Evolutionary conservation across 2,329 filamentous ascomycete species (phyloP).

Genomic region (Nigrospora oryzae): DNA sequence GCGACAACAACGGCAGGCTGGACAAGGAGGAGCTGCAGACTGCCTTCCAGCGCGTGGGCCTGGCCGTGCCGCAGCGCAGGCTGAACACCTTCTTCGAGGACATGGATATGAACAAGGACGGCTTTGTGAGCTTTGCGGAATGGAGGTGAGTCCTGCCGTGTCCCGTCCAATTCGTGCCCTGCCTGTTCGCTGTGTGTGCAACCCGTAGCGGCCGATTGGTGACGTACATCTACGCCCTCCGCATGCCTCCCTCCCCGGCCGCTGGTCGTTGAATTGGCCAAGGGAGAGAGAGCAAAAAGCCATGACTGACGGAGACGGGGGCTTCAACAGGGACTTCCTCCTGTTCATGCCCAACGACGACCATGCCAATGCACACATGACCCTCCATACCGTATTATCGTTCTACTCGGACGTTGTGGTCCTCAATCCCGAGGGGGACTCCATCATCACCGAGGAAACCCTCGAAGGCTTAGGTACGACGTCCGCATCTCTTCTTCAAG

Average conservation of each 20-base stretch:
- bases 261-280: too few species aligned
- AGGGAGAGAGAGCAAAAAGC: too few species aligned
- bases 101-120: slow-evolving; percentile 84
- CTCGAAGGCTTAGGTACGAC: slow-evolving; percentile 91
- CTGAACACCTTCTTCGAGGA: slow-evolving; percentile 81
- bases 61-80: slow-evolving; percentile 69
- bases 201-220: too few species aligned
- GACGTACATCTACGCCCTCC: background rate
- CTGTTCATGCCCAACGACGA: slow-evolving; percentile 70
- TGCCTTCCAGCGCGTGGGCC: slow-evolving; percentile 71
- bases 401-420: slow-evolving; percentile 88
- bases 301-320: background rate
- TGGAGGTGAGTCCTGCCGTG: slow-evolving; percentile 67
- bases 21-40: slow-evolving; percentile 75
- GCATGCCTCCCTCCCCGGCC: too few species aligned
- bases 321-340: slow-evolving; percentile 66
- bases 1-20: slow-evolving; percentile 74
- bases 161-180: too few species aligned
- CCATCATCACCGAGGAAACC: slow-evolving; percentile 81
- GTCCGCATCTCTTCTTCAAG: slow-evolving; percentile 56
- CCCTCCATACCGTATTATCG: slow-evolving; percentile 74
- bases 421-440: slow-evolving; percentile 89
- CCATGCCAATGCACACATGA: slow-evolving; percentile 42
- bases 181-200: too few species aligned
- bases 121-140: slow-evolving; percentile 82